phyloP scores from a whole-genome alignment of 1,284 basidiomycete species.

The Wolfiporia cocos region DNA sequence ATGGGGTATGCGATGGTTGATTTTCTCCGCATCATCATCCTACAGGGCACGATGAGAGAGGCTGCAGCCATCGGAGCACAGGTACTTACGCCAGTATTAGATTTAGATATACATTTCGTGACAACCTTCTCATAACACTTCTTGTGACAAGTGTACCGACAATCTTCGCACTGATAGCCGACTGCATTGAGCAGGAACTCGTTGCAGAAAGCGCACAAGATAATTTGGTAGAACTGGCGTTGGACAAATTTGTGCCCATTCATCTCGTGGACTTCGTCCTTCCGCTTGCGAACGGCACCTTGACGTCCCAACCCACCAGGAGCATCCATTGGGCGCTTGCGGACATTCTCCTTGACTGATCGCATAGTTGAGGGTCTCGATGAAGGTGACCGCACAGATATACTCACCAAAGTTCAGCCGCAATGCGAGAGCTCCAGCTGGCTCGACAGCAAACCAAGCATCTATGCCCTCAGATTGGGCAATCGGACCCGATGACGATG shows the following conservation, averaged over 20 bases:
- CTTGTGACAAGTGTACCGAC: slow-evolving; percentile 98
- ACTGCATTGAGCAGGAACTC: slow-evolving; percentile 97
- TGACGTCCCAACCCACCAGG: slow-evolving; percentile 91
- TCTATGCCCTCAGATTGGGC: slow-evolving; percentile 77
- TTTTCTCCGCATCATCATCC: slow-evolving; percentile 98
- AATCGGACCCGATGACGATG: slow-evolving; percentile 25
- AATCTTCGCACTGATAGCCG: slow-evolving; percentile 99
- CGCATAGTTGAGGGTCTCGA: too few relatives aligned
- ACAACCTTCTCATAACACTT: slow-evolving; percentile 99
- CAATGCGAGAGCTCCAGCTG: slow-evolving; percentile 88
- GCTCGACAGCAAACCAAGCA: slow-evolving; percentile 97
- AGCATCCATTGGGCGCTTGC: slow-evolving; percentile 89
- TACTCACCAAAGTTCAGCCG: slow-evolving; percentile 85
- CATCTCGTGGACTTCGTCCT: slow-evolving; percentile 98
- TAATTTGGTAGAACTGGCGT: slow-evolving; percentile 97
- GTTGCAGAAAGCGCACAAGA: slow-evolving; percentile 96
- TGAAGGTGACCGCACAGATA: too few relatives aligned
- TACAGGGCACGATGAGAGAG: slow-evolving; percentile 24
- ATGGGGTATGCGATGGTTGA: slow-evolving; percentile 99
- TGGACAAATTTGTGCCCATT: slow-evolving; percentile 99
- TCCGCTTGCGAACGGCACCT: slow-evolving; percentile 96
- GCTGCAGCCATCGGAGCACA: slow-evolving; percentile 1
- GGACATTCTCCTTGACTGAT: slow-evolving; percentile 92
- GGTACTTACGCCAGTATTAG: slow-evolving; percentile 79
- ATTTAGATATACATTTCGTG: slow-evolving; percentile 99